Evolutionary conservation across 495 filamentous ascomycete species (phyloP), one percentile per base, ranked within the genome.

Genomic region (Parathielavia appendiculata): DNA sequence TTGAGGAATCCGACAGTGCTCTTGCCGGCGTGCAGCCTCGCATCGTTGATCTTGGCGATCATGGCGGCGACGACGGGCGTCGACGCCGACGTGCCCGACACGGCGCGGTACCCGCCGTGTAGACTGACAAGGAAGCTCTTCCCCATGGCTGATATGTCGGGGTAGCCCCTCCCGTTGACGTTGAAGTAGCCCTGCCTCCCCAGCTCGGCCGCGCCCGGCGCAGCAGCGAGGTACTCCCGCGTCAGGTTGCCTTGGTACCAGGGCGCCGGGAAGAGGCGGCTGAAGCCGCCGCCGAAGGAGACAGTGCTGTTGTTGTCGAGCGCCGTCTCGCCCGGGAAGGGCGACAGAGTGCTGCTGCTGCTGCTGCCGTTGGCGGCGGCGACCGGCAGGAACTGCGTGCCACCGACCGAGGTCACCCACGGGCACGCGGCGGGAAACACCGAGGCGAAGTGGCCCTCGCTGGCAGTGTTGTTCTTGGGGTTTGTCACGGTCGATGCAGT

Each of bases 1-100:
- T 83, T 82, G 10, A 82, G 47, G 55, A 82, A 83, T 0, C 81
- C 81, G 11, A 83, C 66, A 2, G 79, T 48, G 0, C 66, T 60
- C 66, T 81, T 82, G 9, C 79, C 78, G 8, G 56, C 65, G 4
- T 63, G 63, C 7, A 81, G 50, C 52, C 79, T 73, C 58, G 78
- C 75, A 26, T 75, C 77, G 51, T 81, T 83, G 38, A 83, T 76
- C 46, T 38, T 66, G 13, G 49, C 63, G 54, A 55, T 55, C 57
- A 62, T 64, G 19, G 53, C 44, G 19, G 35, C 63, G 1, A n/a
- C n/a, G n/a, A n/a, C n/a, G n/a, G n/a, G n/a, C n/a, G n/a, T n/a
- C n/a, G n/a, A 60, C 41, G 0, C 10, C 5, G 39, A 22, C 0
- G 63, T 60, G 8, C 26, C 54, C 16, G 62, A 55, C 20, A 57